phyloP scores from a whole-genome alignment of 257 asterid genomes.

The Fraxinus pennsylvanica region DNA sequence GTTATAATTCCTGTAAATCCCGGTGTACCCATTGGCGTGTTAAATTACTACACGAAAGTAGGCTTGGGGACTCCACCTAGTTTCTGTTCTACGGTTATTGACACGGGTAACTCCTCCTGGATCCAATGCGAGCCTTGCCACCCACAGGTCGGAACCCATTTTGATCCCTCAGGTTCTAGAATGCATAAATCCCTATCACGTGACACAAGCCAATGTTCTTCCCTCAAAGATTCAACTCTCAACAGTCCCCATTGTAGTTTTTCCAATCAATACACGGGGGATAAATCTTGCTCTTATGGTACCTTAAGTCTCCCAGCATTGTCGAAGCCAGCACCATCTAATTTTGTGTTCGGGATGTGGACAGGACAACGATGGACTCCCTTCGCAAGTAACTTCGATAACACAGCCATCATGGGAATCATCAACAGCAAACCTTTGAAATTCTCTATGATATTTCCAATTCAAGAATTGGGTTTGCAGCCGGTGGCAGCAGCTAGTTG shows the following conservation, averaged over 20 bases:
- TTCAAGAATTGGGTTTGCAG: conserved; percentile 51
- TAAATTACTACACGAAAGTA: conserved; percentile 50
- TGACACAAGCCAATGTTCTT: conserved; percentile 39
- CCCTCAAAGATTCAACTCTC: conserved; percentile 44
- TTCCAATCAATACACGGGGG: conserved; percentile 42
- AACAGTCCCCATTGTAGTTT: conserved; percentile 41
- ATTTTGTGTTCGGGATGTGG: conserved; percentile 59
- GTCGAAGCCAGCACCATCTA: conserved; percentile 4
- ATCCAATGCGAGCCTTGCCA: conserved; percentile 32
- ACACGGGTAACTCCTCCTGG: conserved; percentile 62
- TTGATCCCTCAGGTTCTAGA: conserved; percentile 42
- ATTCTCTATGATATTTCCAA: conserved; percentile 31
- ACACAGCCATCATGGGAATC: conserved; percentile 47
- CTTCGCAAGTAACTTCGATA: conserved; percentile 37
- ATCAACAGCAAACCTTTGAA: conserved; percentile 53
- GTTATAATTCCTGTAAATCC: conserved; percentile 43
- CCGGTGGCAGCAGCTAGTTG: conserved; percentile 43
- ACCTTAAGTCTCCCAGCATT: conserved; percentile 39
- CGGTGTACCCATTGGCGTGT: conserved; percentile 37
- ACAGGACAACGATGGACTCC: conserved; percentile 48
- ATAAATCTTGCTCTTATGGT: conserved; percentile 38
- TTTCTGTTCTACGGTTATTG: conserved; percentile 44
- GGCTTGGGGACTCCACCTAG: conserved; percentile 57
- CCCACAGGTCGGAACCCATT: conserved; percentile 40
- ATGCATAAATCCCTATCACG: conserved; percentile 40